Percentiles rank a stretch among this genome's conserved stretches.
phyloP scores from a whole-genome alignment of 2,329 filamentous ascomycete species.

The Alternaria triticimaculans region DNA sequence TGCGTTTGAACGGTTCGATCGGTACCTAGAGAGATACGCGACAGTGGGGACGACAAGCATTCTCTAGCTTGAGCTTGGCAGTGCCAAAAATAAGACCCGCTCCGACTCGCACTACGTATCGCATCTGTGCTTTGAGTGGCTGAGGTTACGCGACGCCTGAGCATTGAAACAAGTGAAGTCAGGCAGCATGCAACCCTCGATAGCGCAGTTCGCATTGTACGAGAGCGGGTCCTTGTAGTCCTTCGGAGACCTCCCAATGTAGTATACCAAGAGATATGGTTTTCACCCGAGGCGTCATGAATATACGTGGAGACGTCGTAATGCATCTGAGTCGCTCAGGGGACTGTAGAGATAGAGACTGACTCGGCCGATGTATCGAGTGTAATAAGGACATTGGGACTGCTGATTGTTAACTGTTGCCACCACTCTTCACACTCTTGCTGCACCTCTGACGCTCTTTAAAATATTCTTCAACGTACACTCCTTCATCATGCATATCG shows the following conservation, averaged over 20 bases:
- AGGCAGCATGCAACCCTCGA: background rate
- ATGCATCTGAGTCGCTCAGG: background rate
- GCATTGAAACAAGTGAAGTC: background rate
- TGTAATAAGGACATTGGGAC: background rate
- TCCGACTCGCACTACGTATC: background rate
- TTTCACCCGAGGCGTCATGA: background rate
- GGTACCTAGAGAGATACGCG: background rate
- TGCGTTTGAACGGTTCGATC: background rate
- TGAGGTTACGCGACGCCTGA: background rate
- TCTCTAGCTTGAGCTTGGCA: background rate
- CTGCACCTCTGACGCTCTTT: background rate
- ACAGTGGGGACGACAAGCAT: background rate
- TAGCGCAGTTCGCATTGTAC: background rate
- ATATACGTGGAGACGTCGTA: background rate
- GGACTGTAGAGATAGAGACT: background rate
- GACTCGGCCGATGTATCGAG: background rate
- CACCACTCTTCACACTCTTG: background rate
- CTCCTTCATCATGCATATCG: background rate
- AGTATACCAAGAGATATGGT: background rate
- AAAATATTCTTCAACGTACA: background rate
- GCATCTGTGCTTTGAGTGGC: background rate
- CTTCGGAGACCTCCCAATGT: background rate
- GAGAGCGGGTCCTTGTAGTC: background rate
- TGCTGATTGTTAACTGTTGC: background rate
- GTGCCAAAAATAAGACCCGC: background rate